Conservation (phyloP, 805 yeast species). For the Lachancea thermotolerans region DNA sequence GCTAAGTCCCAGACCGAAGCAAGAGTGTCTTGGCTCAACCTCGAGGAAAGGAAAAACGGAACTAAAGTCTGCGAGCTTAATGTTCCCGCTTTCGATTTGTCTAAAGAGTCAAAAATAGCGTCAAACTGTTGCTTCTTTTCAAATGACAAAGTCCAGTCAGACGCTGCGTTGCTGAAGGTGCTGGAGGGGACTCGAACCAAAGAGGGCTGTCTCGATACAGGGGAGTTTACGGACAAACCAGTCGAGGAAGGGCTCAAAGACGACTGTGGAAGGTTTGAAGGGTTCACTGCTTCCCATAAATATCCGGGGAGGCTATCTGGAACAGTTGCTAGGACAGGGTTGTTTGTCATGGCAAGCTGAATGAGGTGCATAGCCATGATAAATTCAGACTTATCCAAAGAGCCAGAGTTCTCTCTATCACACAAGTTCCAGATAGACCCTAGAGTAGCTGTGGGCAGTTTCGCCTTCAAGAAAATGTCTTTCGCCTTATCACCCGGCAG, state of each 20-base stretch:
- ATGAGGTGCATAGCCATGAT: constrained; percentile 92
- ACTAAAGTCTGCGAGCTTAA: constrained; percentile 80
- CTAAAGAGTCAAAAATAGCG: constrained; percentile 69
- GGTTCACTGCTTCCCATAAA: constrained; percentile 34
- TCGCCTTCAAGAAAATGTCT: constrained; percentile 82
- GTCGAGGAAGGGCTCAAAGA: constrained; percentile 25
- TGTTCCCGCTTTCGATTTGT: constrained; percentile 52
- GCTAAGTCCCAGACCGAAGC: constrained; percentile 94
- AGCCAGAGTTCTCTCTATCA: constrained; percentile 70
- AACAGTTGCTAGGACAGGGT: constrained; percentile 51
- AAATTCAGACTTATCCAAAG: constrained; percentile 66
- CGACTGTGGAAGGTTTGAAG: constrained; percentile 17
- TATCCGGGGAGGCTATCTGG: constrained; percentile 41
- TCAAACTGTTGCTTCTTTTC: constrained; percentile 74
- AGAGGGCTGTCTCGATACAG: constrained; percentile 33
- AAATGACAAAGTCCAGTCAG: constrained; percentile 63
- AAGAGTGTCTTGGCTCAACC: constrained; percentile 72
- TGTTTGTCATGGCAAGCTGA: constrained; percentile 56
- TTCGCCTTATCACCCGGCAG: constrained; percentile 77
- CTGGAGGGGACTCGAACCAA: constrained; percentile 26
- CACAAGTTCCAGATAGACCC: constrained; percentile 88
- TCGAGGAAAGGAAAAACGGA: constrained; percentile 80
- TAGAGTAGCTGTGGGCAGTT: constrained; percentile 65
- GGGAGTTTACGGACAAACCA: constrained; percentile 18
- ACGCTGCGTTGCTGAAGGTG: constrained; percentile 33